These are phyloP conservation scores for Sinapis alba DNA, from an alignment of 441 rosid species.

Conservation along the genomic window DNA sequence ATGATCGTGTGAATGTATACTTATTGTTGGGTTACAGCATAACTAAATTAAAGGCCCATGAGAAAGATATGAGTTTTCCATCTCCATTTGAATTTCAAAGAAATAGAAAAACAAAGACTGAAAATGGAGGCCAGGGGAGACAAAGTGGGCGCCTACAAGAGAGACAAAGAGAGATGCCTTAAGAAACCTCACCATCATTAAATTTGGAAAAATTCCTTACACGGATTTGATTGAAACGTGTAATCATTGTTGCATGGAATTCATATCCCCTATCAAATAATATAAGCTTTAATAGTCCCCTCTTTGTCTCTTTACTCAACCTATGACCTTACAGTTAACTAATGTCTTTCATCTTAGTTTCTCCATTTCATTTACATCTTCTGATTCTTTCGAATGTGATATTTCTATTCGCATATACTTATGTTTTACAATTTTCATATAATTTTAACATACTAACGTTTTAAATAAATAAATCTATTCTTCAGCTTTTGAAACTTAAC, in stretches of 20 bases:
- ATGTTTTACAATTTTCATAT: not conserved
- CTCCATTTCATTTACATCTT: conserved; percentile 6
- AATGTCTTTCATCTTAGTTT: not conserved
- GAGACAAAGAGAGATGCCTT: conserved; percentile 47
- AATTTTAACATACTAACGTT: too few species aligned
- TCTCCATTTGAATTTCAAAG: not conserved
- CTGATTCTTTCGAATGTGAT: not conserved
- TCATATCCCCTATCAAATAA: conserved; percentile 46
- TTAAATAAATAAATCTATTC: not conserved
- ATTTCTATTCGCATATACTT: not conserved
- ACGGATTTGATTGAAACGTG: conserved; percentile 60
- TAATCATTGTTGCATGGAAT: conserved; percentile 95
- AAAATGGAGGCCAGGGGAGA: conserved; percentile 8
- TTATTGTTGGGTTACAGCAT: not conserved
- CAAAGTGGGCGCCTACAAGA: conserved; percentile 34
- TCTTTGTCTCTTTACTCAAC: conserved; percentile 30
- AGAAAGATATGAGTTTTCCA: not conserved
- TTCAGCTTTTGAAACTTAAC: not conserved
- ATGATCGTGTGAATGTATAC: not conserved
- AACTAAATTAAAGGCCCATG: not conserved
- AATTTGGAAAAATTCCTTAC: conserved; percentile 46
- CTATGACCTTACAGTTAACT: conserved; percentile 19
- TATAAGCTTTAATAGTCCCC: conserved; percentile 35
- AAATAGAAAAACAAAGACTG: not conserved
- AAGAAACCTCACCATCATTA: conserved; percentile 68